phyloP scores from a whole-genome alignment of 345 rosid genomes.

The Eucalyptus lansdowneana region DNA sequence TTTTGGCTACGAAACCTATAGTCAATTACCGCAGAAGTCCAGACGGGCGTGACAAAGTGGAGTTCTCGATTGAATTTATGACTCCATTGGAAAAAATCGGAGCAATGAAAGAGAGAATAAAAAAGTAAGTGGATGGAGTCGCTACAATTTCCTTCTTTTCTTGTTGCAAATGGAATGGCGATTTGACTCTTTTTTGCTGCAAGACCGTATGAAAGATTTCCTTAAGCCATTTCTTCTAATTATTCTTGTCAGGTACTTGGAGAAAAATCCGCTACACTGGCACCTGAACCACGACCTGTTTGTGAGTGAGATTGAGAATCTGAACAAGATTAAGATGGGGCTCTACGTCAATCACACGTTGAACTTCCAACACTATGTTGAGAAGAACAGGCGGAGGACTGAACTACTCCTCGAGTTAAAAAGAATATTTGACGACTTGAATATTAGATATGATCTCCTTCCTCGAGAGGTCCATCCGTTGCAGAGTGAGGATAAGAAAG shows the following conservation, averaged over 20 bases:
- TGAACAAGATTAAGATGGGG: slow-evolving; percentile 34
- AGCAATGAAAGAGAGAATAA: slow-evolving; percentile 31
- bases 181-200: too few relatives aligned
- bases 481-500: not conserved
- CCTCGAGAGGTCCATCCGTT: slow-evolving; percentile 28
- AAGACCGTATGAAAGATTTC: too few relatives aligned
- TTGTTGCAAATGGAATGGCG: not conserved
- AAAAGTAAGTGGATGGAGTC: slow-evolving; percentile 11
- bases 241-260: slow-evolving; percentile 20
- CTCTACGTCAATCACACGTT: slow-evolving; percentile 27
- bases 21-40: slow-evolving; percentile 78
- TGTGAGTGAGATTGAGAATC: slow-evolving; percentile 42
- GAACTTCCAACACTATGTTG: slow-evolving; percentile 41
- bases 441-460: slow-evolving; percentile 33
- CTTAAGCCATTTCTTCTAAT: not conserved
- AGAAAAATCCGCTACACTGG: slow-evolving; percentile 21
- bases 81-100: slow-evolving; percentile 52
- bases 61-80: slow-evolving; percentile 55
- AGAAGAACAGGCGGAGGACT: slow-evolving; percentile 42
- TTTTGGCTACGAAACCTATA: slow-evolving; percentile 61
- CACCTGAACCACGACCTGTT: slow-evolving; percentile 18
- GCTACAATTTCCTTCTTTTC: not conserved
- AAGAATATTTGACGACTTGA: slow-evolving; percentile 33
- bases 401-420: slow-evolving; percentile 33
- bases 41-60: slow-evolving; percentile 67